A percentile compares a stretch with the other conserved stretches of the same genome.
Evolutionary conservation across 352 stramenopile species (phyloP).

Genomic region (Phytopythium kandeliae): DNA sequence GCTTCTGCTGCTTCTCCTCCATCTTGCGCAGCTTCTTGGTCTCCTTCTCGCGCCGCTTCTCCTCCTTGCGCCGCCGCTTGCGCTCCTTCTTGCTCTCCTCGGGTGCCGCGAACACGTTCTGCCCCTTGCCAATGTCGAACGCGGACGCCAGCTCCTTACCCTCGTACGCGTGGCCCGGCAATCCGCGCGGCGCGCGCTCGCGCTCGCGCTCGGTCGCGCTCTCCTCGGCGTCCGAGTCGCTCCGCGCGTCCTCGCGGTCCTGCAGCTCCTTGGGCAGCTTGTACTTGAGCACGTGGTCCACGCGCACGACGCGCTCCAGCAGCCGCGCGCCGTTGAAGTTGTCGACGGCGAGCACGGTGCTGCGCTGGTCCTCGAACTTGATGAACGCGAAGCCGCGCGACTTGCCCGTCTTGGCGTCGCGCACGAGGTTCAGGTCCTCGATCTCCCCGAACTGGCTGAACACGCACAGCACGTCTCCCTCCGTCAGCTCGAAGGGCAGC

Average conservation of each 20-base stretch:
- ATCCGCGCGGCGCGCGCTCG: constrained; percentile 21
- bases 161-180: constrained; percentile 85
- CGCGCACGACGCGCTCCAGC: constrained; percentile 90
- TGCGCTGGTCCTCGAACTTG: constrained; percentile 97
- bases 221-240: constrained; percentile 10
- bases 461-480: constrained; percentile 95
- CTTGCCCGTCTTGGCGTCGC: constrained; percentile 95
- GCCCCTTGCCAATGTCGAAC: constrained; percentile 68
- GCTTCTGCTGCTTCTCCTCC: constrained; percentile 42
- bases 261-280: constrained; percentile 91
- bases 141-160: constrained; percentile 73
- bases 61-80: constrained; percentile 50
- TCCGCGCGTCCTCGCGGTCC: constrained; percentile 53
- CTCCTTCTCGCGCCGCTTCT: constrained; percentile 50
- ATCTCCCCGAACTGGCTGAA: constrained; percentile 82
- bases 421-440: constrained; percentile 97
- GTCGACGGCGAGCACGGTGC: constrained; percentile 96
- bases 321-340: constrained; percentile 93
- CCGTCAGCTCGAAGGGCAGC: constrained; percentile 90
- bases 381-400: constrained; percentile 95
- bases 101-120: constrained; percentile 79
- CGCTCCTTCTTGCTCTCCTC: constrained; percentile 47
- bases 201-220: constrained; percentile 14
- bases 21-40: constrained; percentile 44
- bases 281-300: constrained; percentile 98